These are phyloP conservation scores for Westerdykella ornata DNA, from an alignment of 2,329 filamentous ascomycete genomes.

Conservation along the genomic window DNA sequence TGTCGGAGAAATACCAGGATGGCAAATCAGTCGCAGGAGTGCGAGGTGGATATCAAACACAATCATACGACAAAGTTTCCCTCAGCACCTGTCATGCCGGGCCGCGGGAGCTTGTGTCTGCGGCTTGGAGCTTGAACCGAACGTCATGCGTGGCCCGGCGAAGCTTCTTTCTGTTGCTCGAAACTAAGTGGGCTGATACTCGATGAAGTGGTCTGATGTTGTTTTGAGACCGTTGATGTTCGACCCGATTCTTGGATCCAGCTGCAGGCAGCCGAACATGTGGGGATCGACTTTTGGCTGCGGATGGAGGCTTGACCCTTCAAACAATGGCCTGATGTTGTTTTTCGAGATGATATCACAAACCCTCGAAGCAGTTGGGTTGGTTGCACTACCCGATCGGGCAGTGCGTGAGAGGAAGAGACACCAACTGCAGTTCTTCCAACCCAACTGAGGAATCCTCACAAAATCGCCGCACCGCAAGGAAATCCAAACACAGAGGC, in stretches of 20 bases:
- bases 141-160: conserved; percentile 1
- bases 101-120: conserved; percentile 11
- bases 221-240: conserved; percentile 5
- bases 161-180: conserved; percentile 10
- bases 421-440: too few relatives aligned
- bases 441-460: too few relatives aligned
- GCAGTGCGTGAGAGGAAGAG: neutral
- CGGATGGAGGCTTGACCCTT: neutral
- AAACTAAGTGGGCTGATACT: conserved; percentile 17
- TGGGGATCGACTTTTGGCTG: conserved; percentile 1
- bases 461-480: too few relatives aligned
- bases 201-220: conserved; percentile 7
- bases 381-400: neutral
- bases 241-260: neutral
- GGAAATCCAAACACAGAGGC: too few relatives aligned
- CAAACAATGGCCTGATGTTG: conserved; percentile 27
- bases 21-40: neutral
- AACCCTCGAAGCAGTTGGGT: neutral
- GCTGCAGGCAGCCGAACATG: conserved; percentile 1
- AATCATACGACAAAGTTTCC: conserved; percentile 36
- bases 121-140: conserved; percentile 8
- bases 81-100: conserved; percentile 16
- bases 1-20: neutral
- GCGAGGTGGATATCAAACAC: conserved; percentile 23
- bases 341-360: conserved; percentile 7